phyloP scores from a whole-genome alignment of 1,139 yeast species.

The Yamadazyma trypodendri region DNA sequence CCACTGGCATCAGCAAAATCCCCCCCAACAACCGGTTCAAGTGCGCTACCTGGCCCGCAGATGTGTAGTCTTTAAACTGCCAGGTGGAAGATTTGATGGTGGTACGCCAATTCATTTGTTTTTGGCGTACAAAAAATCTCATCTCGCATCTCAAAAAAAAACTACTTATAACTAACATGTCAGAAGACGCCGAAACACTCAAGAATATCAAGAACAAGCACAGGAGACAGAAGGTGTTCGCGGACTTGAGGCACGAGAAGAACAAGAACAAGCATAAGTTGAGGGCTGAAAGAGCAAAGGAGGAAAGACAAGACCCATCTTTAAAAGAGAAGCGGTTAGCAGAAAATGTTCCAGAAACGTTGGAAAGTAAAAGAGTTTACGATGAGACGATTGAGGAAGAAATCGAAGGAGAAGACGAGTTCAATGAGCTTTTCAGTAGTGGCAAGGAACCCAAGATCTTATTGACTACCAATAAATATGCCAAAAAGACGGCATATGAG shows the following conservation, averaged over 20 bases:
- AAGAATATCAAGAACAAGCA: conserved; percentile 68
- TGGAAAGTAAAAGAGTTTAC: conserved; percentile 82
- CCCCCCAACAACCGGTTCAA: conserved; percentile 7
- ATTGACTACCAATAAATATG: conserved; percentile 83
- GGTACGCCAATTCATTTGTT: conserved; percentile 10
- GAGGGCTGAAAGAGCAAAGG: conserved; percentile 77
- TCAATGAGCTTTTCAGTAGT: conserved; percentile 61
- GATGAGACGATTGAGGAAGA: conserved; percentile 81
- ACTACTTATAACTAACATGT: conserved; percentile 7
- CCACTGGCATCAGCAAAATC: background rate
- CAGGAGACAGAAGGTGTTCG: conserved; percentile 75
- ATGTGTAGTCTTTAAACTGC: conserved; percentile 14
- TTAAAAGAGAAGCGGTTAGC: conserved; percentile 76
- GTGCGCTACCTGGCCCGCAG: conserved; percentile 9
- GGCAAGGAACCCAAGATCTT: conserved; percentile 72
- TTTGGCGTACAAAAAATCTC: conserved; percentile 5
- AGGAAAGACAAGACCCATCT: conserved; percentile 79
- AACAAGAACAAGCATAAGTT: conserved; percentile 75
- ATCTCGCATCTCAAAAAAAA: conserved; percentile 8
- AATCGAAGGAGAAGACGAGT: conserved; percentile 83
- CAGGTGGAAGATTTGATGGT: conserved; percentile 10
- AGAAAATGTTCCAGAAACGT: conserved; percentile 80
- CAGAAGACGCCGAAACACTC: conserved; percentile 25
- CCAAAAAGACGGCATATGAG: conserved; percentile 83
- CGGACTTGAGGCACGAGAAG: conserved; percentile 70